Conservation (phyloP, 768 basidiomycete genomes). For the Psilocybe tampanensis region DNA sequence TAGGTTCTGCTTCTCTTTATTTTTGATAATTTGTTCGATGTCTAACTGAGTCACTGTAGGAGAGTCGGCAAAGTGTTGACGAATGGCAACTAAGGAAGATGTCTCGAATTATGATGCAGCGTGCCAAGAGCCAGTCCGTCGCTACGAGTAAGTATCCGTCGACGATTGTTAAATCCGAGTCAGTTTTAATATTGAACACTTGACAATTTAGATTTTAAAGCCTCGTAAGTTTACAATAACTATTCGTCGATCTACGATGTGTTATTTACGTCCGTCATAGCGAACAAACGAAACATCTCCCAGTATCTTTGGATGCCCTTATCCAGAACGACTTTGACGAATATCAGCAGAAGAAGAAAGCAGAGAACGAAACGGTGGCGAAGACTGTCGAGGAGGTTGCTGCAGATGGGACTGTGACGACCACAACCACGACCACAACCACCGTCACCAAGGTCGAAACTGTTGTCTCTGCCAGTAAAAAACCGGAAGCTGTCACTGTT, state of each 20-base stretch:
- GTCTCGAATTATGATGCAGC: conserved; percentile 42
- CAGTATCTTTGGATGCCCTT: conserved; percentile 7
- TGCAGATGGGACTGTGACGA: conserved; percentile 29
- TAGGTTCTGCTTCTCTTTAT: conserved; percentile 10
- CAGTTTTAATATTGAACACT: conserved; percentile 1
- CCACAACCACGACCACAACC: conserved; percentile 26
- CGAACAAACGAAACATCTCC: conserved; percentile 30
- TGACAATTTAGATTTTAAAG: conserved; percentile 29
- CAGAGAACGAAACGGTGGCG: conserved; percentile 21
- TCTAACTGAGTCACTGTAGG: conserved; percentile 11
- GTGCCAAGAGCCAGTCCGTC: conserved; percentile 48
- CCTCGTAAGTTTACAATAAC: conserved; percentile 29
- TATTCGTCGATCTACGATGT: background rate
- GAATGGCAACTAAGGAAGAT: conserved; percentile 42
- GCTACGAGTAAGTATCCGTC: conserved; percentile 40
- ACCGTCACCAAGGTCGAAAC: conserved; percentile 30
- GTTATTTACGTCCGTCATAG: conserved; percentile 10
- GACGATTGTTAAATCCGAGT: background rate
- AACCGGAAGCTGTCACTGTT: background rate
- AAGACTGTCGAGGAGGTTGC: conserved; percentile 21
- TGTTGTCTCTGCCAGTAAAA: conserved; percentile 23
- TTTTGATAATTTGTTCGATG: background rate
- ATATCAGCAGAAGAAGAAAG: conserved; percentile 33
- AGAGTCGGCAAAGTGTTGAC: conserved; percentile 21
- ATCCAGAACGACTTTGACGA: conserved; percentile 32